These are phyloP conservation scores for Saitozyma podzolica DNA, from an alignment of 768 basidiomycete genomes.

Conservation along the genomic window DNA sequence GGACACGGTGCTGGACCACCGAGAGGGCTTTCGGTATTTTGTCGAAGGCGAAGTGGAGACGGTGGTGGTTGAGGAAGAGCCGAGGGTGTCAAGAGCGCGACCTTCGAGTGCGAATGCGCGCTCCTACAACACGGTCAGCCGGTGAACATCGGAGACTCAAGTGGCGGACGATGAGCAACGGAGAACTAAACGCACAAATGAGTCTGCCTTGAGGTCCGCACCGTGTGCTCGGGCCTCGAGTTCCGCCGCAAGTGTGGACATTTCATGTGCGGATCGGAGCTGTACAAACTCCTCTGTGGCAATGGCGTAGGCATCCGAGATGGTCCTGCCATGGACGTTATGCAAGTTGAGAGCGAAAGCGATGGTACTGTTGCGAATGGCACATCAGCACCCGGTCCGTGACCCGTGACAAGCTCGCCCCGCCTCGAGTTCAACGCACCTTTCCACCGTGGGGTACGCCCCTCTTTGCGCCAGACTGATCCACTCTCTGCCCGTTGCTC, in stretches of 20 bases:
- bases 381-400: slow-evolving; percentile 5
- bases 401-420: slow-evolving; percentile 5
- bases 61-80: slow-evolving; percentile 14
- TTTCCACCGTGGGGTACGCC: slow-evolving; percentile 80
- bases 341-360: slow-evolving; percentile 78
- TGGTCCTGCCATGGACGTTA: slow-evolving; percentile 62
- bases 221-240: slow-evolving; percentile 79
- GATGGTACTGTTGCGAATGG: slow-evolving; percentile 63
- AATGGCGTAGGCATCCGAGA: slow-evolving; percentile 75
- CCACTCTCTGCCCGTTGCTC: slow-evolving; percentile 65
- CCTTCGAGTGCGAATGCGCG: slow-evolving; percentile 38
- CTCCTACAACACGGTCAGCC: slow-evolving; percentile 26
- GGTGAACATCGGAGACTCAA: background rate
- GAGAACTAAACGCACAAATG: slow-evolving; percentile 27
- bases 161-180: background rate
- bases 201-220: slow-evolving; percentile 51
- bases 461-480: slow-evolving; percentile 75
- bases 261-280: slow-evolving; percentile 78
- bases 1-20: slow-evolving; percentile 23
- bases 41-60: slow-evolving; percentile 7
- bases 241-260: slow-evolving; percentile 71
- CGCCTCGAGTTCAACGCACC: slow-evolving; percentile 62
- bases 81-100: slow-evolving; percentile 24
- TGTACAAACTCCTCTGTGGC: slow-evolving; percentile 84
- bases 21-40: slow-evolving; percentile 15